phyloP scores from a whole-genome alignment of 345 rosid genomes.

The Pugionium dolabratum region DNA sequence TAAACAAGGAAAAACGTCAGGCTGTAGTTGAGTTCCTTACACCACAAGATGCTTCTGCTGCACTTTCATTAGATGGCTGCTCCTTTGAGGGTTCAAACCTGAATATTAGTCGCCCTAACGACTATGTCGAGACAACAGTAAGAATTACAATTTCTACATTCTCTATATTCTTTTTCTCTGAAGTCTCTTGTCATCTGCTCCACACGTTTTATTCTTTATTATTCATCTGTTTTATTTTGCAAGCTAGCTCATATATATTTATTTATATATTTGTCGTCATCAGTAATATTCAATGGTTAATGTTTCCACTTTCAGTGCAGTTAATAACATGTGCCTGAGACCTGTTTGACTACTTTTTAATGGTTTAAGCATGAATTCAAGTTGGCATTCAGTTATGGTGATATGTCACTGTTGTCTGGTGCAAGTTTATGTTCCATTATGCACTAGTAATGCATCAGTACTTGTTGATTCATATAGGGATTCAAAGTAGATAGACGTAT shows the following conservation, averaged over 20 bases:
- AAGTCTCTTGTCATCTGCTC: conserved; percentile 27
- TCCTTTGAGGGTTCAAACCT: conserved; percentile 62
- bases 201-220: neutral
- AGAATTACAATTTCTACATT: conserved; percentile 45
- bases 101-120: conserved; percentile 85
- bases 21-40: conserved; percentile 94
- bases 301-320: conserved; percentile 8
- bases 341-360: conserved; percentile 8
- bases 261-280: conserved; percentile 18
- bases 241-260: conserved; percentile 9
- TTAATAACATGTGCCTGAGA: conserved; percentile 20
- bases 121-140: conserved; percentile 79
- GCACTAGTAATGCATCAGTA: conserved; percentile 15
- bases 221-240: conserved; percentile 21
- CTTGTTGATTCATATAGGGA: conserved; percentile 18
- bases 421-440: conserved; percentile 22
- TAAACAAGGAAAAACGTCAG: conserved; percentile 76
- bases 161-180: conserved; percentile 20
- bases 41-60: conserved; percentile 92
- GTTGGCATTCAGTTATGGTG: conserved; percentile 8
- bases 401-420: neutral
- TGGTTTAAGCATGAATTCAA: conserved; percentile 13
- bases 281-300: conserved; percentile 21
- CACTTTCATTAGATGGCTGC: conserved; percentile 76
- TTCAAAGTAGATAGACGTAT: conserved; percentile 20